phyloP scores from a whole-genome alignment of 371 early-diverging fungal genomes.

The Actinomucor elegans region DNA sequence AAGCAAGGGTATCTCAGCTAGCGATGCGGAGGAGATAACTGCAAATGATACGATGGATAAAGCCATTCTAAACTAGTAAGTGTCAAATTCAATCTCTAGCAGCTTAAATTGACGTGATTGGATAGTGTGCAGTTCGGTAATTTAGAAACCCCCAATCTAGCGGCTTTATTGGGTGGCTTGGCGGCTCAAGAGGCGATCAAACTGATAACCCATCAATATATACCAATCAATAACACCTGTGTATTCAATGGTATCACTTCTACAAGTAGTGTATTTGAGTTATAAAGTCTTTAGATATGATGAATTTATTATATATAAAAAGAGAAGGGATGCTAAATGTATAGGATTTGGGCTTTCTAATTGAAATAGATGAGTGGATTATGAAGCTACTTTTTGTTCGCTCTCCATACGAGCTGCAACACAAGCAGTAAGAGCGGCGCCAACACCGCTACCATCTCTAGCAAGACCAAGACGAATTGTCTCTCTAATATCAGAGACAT shows the following conservation, averaged over 20 bases:
- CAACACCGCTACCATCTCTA: conserved; percentile 53
- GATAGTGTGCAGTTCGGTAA: conserved; percentile 76
- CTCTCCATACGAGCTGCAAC: conserved; percentile 44
- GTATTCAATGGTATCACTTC: conserved; percentile 80
- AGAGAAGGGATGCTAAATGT: too few species aligned
- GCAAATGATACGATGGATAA: conserved; percentile 18
- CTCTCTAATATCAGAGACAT: conserved; percentile 38
- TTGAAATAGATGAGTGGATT: not conserved
- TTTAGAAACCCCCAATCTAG: conserved; percentile 79
- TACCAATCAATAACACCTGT: conserved; percentile 84
- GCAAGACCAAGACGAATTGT: conserved; percentile 64
- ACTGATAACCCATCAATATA: conserved; percentile 88
- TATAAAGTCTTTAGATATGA: conserved; percentile 22
- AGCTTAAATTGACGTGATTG: not conserved
- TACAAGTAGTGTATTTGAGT: conserved; percentile 45
- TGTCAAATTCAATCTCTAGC: conserved; percentile 4
- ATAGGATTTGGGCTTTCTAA: not conserved
- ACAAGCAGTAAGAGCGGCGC: conserved; percentile 53
- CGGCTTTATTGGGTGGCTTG: conserved; percentile 91
- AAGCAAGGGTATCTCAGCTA: conserved; percentile 10
- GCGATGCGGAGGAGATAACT: conserved; percentile 9
- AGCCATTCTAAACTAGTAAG: conserved; percentile 36
- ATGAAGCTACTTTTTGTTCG: not conserved
- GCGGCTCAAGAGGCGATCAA: conserved; percentile 95
- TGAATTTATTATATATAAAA: not conserved